phyloP scores from a whole-genome alignment of 306 rosid genomes.

The Quercus aquifolioides region DNA sequence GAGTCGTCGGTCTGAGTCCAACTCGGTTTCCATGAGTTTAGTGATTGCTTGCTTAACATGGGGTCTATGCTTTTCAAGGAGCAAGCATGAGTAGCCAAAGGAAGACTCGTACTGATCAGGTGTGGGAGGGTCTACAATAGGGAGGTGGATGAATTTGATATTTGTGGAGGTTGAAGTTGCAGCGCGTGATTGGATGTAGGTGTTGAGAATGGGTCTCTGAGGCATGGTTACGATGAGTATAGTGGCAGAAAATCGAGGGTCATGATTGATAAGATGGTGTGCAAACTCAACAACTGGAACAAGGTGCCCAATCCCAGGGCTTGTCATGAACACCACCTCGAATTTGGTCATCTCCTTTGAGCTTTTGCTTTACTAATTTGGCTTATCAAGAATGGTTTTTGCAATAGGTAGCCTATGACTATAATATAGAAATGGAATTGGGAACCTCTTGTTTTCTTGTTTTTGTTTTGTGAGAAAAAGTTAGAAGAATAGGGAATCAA shows the following conservation, averaged over 20 bases:
- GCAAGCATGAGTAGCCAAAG: conserved; percentile 22
- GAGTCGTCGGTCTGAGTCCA: conserved; percentile 7
- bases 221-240: conserved; percentile 41
- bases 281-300: conserved; percentile 64
- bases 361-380: not conserved
- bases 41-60: conserved; percentile 28
- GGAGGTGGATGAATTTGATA: conserved; percentile 39
- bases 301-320: conserved; percentile 52
- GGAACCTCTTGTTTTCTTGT: no score
- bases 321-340: conserved; percentile 46
- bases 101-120: conserved; percentile 38
- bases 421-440: no score
- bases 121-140: conserved; percentile 32
- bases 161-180: conserved; percentile 1
- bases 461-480: no score
- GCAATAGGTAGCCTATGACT: no score
- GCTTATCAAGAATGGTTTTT: no score
- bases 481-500: no score
- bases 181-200: conserved; percentile 36
- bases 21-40: conserved; percentile 13
- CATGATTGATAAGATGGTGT: conserved; percentile 32
- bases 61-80: conserved; percentile 33
- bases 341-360: conserved; percentile 2
- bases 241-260: conserved; percentile 49
- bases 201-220: conserved; percentile 37